Base-by-base conservation (phyloP, 2,329 filamentous ascomycete genomes). In the Orbilia ellipsospora region DNA sequence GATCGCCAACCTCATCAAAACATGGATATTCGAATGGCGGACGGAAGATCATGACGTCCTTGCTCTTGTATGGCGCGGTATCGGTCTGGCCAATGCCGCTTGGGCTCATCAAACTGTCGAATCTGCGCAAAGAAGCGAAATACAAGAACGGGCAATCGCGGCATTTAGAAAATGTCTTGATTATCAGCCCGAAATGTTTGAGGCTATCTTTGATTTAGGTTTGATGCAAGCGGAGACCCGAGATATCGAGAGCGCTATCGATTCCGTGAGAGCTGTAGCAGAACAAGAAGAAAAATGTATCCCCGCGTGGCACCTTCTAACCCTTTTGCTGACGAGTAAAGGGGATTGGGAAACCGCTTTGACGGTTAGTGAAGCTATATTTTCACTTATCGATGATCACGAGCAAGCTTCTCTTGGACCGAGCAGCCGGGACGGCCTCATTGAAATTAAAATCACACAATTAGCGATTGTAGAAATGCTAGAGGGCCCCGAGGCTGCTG, bases 361-460 rank as follows among this genome's bases (percentile, higher is more conserved):
- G 28, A 90, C 90, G 80, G 90, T 93, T 36, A 98, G 94, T 79
- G 93, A 96, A 81, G 93, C 92, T 26, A 94, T 93, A 2, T 91
- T 98, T 80, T 93, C 97, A 78, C 92, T 80, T 10, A 69, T 80
- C 13, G 79, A 78, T 15, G 73, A 77, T 28, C 12, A 73, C 73
- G 77, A 70, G 18, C 73, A 77, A 48, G 23, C 48, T 4, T 23
- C 16, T 1, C 18, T 77, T 1, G 78, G 79, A 2, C 65, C 79
- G 31, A 56, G 61, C 26, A 94, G 98, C 81, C 96, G 93, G 80
- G 92, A 94, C 81, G 88, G 88, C 57, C 90, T 99, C 50, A 83
- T 99, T n/a, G 92, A 98, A 82, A 89, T 97, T 76, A 96, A 96
- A 82, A 96, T 98, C 88, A 97, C 94, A 10, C 94, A 98, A 80